Percentiles rank a stretch among this genome's conserved stretches.
phyloP scores from a whole-genome alignment of 192 early-diverging fungal species.

The Pecoramyces ruminantium region DNA sequence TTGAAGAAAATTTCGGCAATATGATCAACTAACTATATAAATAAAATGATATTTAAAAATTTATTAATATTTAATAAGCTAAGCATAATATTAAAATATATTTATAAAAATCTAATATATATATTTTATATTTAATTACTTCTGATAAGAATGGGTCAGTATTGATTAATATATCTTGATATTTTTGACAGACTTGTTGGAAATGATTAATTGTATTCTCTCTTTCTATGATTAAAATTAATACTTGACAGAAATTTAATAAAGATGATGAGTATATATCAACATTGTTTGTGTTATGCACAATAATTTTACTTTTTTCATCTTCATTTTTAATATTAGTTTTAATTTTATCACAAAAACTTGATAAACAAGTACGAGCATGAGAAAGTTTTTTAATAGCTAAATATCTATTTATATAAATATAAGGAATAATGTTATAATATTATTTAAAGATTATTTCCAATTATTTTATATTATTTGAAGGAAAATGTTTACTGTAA shows the following conservation, averaged over 20 bases:
- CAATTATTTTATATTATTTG: not conserved
- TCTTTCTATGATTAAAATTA: not conserved
- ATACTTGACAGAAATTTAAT: not conserved
- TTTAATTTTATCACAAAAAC: not conserved
- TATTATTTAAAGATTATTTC: no score
- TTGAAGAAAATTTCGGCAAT: not conserved
- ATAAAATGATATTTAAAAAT: no score
- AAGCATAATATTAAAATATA: no score
- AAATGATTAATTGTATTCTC: not conserved
- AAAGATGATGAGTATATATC: not conserved
- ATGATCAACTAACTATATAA: not conserved
- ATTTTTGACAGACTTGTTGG: not conserved
- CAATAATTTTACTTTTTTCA: not conserved
- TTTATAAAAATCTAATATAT: not conserved
- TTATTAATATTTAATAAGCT: no score
- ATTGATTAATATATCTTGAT: not conserved
- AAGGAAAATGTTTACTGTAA: conserved; percentile 40
- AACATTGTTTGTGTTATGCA: not conserved
- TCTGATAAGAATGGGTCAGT: not conserved
- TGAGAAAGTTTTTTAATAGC: not conserved
- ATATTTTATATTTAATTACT: not conserved
- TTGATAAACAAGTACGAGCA: not conserved
- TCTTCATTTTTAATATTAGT: not conserved
- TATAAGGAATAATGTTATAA: no score
- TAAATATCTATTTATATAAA: not conserved